phyloP scores from a whole-genome alignment of 805 yeast genomes.

The Ogataea haglerorum region DNA sequence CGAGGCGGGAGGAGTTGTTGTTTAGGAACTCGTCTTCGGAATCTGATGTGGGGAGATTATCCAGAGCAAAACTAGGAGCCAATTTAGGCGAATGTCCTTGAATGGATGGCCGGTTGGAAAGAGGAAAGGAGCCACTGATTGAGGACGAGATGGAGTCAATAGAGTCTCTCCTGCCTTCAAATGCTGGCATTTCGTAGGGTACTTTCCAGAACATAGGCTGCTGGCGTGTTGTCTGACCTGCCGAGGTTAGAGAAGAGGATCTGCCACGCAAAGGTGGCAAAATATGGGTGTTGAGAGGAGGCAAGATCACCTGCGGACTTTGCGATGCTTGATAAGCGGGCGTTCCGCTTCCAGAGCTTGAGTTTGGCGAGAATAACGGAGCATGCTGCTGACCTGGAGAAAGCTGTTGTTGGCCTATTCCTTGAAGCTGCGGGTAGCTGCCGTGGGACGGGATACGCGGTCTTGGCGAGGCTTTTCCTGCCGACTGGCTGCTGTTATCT shows the following conservation, averaged over 20 bases:
- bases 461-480: conserved; percentile 23
- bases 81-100: conserved; percentile 16
- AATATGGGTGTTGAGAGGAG: conserved; percentile 24
- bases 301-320: conserved; percentile 21
- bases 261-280: conserved; percentile 25
- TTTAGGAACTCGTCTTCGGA: conserved; percentile 33
- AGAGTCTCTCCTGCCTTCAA: conserved; percentile 36
- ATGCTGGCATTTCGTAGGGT: conserved; percentile 52
- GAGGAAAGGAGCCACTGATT: conserved; percentile 36
- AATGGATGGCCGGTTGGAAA: conserved; percentile 5
- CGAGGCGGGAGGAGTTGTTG: conserved; percentile 21
- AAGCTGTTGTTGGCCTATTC: conserved; percentile 14
- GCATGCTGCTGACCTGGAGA: conserved; percentile 11
- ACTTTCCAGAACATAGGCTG: conserved; percentile 53
- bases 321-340: neutral
- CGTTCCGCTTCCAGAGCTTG: neutral
- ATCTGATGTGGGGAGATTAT: conserved; percentile 30
- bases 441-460: conserved; percentile 7
- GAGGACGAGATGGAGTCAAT: conserved; percentile 49
- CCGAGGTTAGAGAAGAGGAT: conserved; percentile 19
- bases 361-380: conserved; percentile 5
- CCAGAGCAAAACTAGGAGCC: conserved; percentile 19
- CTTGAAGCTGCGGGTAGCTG: conserved; percentile 12
- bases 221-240: neutral
- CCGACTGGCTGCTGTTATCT: conserved; percentile 37